A percentile compares a stretch with the other conserved stretches of the same genome.
These are phyloP conservation scores for Scheffersomyces parashehatae DNA, from an alignment of 1,139 yeast genomes.

Conservation along the genomic window DNA sequence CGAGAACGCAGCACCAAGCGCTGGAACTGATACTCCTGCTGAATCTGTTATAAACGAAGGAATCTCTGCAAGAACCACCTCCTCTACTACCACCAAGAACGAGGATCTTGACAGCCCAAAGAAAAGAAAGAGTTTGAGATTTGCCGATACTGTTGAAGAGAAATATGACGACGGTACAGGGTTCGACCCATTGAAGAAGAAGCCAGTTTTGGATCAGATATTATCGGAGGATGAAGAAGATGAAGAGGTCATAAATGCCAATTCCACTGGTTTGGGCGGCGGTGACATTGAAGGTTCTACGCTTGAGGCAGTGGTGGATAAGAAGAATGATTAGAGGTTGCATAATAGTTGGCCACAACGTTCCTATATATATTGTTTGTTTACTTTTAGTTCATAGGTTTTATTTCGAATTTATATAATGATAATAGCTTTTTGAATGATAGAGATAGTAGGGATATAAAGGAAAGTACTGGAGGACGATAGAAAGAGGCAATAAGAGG, in stretches of 20 bases:
- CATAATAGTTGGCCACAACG: no score
- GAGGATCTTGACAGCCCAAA: conserved; percentile 9
- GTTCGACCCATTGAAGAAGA: not conserved
- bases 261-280: no score
- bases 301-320: no score
- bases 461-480: no score
- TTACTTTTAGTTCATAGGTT: no score
- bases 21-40: not conserved
- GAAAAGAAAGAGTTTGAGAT: conserved; percentile 40
- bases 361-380: no score
- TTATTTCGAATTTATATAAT: no score
- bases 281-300: no score
- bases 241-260: not conserved
- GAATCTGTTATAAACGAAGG: conserved; percentile 6
- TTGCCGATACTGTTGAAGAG: conserved; percentile 30
- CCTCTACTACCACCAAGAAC: conserved; percentile 8
- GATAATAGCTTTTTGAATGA: no score
- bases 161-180: not conserved
- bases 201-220: not conserved
- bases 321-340: no score
- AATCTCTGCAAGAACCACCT: not conserved
- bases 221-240: not conserved
- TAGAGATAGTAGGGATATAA: no score
- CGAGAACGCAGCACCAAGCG: conserved; percentile 9
- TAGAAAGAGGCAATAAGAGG: no score